phyloP scores from a whole-genome alignment of 192 early-diverging fungal species.

The Phlyctochytrium planicorne region DNA sequence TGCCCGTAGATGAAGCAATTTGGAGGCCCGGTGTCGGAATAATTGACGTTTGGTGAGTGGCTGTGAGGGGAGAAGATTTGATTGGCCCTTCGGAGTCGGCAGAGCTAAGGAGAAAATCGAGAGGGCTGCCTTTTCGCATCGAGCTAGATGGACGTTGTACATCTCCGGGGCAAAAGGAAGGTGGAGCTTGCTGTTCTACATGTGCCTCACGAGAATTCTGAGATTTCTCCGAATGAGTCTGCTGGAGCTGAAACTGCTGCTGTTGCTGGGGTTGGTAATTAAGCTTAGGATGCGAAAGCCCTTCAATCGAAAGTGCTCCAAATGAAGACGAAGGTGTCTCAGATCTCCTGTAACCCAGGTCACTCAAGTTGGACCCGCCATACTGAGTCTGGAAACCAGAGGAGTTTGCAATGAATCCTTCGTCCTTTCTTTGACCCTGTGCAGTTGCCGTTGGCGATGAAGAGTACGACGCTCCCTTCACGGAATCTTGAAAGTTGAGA shows the following conservation, averaged over 20 bases:
- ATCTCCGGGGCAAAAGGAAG: too few species aligned
- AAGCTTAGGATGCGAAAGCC: background rate
- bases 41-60: too few species aligned
- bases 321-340: background rate
- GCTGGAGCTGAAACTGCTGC: background rate
- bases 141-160: too few species aligned
- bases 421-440: background rate
- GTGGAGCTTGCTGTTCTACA: too few species aligned
- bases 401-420: background rate
- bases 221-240: too few species aligned
- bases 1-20: too few species aligned
- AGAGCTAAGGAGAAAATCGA: too few species aligned
- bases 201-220: too few species aligned
- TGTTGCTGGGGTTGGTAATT: background rate
- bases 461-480: background rate
- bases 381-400: background rate
- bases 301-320: background rate
- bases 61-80: too few species aligned
- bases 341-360: background rate
- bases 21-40: too few species aligned
- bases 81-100: too few species aligned
- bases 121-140: too few species aligned
- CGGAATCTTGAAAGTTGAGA: background rate
- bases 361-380: background rate
- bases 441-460: background rate